Base-by-base conservation (phyloP, 1,284 basidiomycete genomes). In the Naganishia sp. region DNA sequence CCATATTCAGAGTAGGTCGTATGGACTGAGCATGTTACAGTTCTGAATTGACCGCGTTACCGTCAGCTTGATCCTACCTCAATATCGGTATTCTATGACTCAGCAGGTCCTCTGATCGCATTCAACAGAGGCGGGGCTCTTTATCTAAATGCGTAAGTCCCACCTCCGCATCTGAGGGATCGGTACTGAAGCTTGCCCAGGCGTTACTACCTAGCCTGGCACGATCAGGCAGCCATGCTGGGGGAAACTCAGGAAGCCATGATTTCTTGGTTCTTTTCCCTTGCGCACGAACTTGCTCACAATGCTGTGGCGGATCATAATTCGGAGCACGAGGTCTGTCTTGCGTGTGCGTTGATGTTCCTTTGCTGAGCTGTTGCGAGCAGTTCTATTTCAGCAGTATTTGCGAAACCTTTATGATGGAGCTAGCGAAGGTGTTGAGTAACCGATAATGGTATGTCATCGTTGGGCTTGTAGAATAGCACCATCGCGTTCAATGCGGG, bases 91-190 rank as follows among this genome's bases (percentile, higher is more conserved):
- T 98, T 97, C 76, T 89, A 88, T 78, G 94, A 99, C 74, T 75
- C 83, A 11, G 81, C 82, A 6, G 94, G 94, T 1, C 89, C 87
- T 1, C 81, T 89, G 21, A 96, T 98, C 68, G 95, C 94, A 0
- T 98, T 98, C 83, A 99, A 98, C 77, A 84, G 92, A 35, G 88
- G 87, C 60, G 93, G 92, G 3, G 89, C 89, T 67, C 83, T 99
- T 35, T 98, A 93, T 80, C 82, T 97, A 71, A 98, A 97, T 75
- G 81, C 94, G 72, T 77, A 62, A 76, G 81, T 71, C 11, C 6
- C 11, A 6, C 15, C 21, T 13, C 6, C 31, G 25, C 28, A 18
- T 15, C 2, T 25, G 18, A 32, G 39, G 23, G 42, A 25, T 35
- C 11, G 21, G n/a, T 46, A 21, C 18, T 35, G 63, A 42, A 56